phyloP scores from a whole-genome alignment of 768 basidiomycete genomes.

The Amanita inopinata region DNA sequence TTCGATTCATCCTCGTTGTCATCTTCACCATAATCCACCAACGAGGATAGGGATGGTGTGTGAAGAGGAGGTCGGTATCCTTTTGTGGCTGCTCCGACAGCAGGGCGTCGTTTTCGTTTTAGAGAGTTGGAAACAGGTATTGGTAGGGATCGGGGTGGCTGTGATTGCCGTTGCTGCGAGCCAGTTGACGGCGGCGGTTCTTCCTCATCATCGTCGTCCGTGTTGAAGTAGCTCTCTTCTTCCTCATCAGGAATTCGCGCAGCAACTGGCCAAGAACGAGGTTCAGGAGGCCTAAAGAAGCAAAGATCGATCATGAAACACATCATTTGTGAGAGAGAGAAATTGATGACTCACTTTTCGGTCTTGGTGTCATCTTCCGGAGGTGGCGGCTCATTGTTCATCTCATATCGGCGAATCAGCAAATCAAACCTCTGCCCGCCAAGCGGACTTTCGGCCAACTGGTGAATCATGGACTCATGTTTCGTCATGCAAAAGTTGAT shows the following conservation, averaged over 20 bases:
- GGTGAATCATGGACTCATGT: constrained; percentile 56
- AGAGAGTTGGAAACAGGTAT: constrained; percentile 26
- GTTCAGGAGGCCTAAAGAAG: constrained; percentile 26
- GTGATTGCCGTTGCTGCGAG: constrained; percentile 14
- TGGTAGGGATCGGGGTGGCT: constrained; percentile 28
- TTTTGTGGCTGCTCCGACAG: constrained; percentile 32
- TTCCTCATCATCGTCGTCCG: constrained; percentile 60
- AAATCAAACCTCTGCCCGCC: constrained; percentile 59
- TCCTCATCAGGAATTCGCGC: constrained; percentile 54
- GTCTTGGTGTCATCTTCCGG: constrained; percentile 36
- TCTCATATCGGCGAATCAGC: constrained; percentile 80
- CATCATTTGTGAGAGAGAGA: not conserved
- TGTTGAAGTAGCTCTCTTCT: constrained; percentile 93
- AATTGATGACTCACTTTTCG: constrained; percentile 33
- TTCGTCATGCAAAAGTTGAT: constrained; percentile 78
- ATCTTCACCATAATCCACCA: constrained; percentile 75
- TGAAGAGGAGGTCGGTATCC: constrained; percentile 40
- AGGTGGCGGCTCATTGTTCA: constrained; percentile 78
- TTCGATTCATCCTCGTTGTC: constrained; percentile 40
- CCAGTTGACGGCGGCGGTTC: constrained; percentile 26
- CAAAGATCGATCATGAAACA: constrained; percentile 12
- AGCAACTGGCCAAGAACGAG: constrained; percentile 34
- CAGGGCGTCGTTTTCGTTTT: constrained; percentile 52
- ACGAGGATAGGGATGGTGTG: constrained; percentile 43
- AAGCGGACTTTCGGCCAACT: constrained; percentile 49